phyloP scores from a whole-genome alignment of 306 rosid genomes.

The Cicer yamashitae region DNA sequence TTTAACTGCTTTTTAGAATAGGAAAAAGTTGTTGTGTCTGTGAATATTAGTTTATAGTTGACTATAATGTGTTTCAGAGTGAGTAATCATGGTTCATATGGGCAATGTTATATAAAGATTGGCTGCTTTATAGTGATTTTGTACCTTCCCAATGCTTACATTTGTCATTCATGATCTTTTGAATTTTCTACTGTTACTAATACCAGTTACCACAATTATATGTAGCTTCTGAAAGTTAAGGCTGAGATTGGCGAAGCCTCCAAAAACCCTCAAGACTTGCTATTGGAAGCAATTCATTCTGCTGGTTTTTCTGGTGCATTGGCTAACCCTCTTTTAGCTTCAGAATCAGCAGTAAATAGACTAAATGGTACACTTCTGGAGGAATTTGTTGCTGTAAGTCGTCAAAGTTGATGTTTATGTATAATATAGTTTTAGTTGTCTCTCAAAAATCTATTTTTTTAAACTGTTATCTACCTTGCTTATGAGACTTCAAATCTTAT shows the following conservation, averaged over 20 bases:
- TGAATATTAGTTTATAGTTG: slow-evolving; percentile 10
- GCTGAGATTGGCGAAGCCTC: slow-evolving; percentile 79
- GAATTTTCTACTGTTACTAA: slow-evolving; percentile 32
- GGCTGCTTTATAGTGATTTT: slow-evolving; percentile 6
- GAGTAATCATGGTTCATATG: slow-evolving; percentile 17
- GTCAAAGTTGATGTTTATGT: slow-evolving; percentile 20
- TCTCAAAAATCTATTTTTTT: slow-evolving; percentile 10
- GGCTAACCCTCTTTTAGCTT: slow-evolving; percentile 84
- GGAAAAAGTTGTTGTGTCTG: slow-evolving; percentile 32
- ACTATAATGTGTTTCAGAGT: slow-evolving; percentile 14
- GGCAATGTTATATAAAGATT: slow-evolving; percentile 18
- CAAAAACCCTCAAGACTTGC: slow-evolving; percentile 80
- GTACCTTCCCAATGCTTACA: slow-evolving; percentile 17
- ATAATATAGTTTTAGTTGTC: slow-evolving; percentile 23
- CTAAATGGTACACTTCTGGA: slow-evolving; percentile 71
- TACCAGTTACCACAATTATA: slow-evolving; percentile 31
- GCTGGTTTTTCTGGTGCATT: slow-evolving; percentile 91
- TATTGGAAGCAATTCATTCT: slow-evolving; percentile 85
- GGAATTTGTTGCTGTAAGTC: slow-evolving; percentile 90
- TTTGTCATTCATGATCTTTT: slow-evolving; percentile 21
- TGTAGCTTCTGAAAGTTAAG: slow-evolving; percentile 77
- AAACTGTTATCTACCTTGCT: slow-evolving; percentile 29
- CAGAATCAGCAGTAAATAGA: slow-evolving; percentile 67
- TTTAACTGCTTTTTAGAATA: slow-evolving; percentile 28
- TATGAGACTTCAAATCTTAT: slow-evolving; percentile 35